Evolutionary conservation across 768 basidiomycete species (phyloP).

Genomic region (Mycena haematopus): DNA sequence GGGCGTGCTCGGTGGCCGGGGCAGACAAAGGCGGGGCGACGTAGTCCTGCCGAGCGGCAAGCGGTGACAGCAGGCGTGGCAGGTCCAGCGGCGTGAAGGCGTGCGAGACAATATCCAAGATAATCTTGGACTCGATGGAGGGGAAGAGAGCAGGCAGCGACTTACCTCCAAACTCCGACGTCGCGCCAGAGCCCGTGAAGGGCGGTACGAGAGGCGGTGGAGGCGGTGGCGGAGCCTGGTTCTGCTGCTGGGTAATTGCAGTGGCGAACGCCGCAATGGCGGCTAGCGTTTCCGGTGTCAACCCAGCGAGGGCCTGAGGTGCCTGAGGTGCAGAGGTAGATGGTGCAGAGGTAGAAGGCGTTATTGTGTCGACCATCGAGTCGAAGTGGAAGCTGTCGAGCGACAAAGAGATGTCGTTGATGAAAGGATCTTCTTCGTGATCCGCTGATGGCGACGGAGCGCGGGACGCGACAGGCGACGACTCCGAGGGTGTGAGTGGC

Average conservation of each 20-base stretch:
- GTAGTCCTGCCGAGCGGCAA: slow-evolving; percentile 13
- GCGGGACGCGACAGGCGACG: not conserved
- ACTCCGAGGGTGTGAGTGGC: not conserved
- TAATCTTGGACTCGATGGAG: slow-evolving; percentile 8
- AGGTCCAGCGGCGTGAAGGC: slow-evolving; percentile 18
- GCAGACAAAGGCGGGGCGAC: slow-evolving; percentile 5
- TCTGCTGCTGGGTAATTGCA: not conserved
- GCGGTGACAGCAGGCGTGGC: not conserved
- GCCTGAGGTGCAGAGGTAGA: too few relatives aligned
- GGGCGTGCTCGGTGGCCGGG: slow-evolving; percentile 10
- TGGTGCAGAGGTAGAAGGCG: too few relatives aligned
- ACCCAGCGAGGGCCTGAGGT: not conserved
- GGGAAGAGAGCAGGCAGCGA: slow-evolving; percentile 7
- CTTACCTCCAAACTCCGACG: not conserved
- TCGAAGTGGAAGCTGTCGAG: not conserved
- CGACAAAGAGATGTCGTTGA: not conserved
- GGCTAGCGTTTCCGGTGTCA: not conserved
- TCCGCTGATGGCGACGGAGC: not conserved
- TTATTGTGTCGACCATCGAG: not conserved
- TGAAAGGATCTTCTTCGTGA: not conserved
- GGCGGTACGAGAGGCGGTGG: not conserved
- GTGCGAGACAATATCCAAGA: slow-evolving; percentile 19
- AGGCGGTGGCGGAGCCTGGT: not conserved
- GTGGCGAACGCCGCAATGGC: not conserved
- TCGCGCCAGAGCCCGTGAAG: not conserved